These are phyloP conservation scores for Moelleriella libera DNA, from an alignment of 2,329 filamentous ascomycete genomes.

Conservation along the genomic window DNA sequence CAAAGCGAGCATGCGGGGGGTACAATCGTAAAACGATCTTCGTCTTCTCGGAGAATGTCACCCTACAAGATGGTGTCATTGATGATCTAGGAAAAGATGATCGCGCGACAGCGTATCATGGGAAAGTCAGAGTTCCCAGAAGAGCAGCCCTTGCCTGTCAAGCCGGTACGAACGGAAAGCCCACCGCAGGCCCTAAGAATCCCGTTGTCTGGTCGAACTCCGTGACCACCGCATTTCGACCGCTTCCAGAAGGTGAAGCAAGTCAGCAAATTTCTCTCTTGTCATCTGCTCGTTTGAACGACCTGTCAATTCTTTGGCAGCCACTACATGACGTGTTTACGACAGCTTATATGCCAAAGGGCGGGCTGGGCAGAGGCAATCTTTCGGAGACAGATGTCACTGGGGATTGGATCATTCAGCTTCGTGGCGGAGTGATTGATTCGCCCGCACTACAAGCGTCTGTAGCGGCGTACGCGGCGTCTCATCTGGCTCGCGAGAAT, in stretches of 20 bases:
- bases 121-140: neutral
- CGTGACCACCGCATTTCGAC: neutral
- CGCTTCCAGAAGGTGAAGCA: neutral
- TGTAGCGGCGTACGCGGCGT: constrained; percentile 2
- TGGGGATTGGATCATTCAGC: constrained; percentile 4
- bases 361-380: neutral
- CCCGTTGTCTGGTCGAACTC: neutral
- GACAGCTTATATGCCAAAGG: constrained; percentile 2
- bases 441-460: constrained; percentile 3
- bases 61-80: neutral
- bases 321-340: constrained; percentile 4
- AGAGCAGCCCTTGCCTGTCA: neutral
- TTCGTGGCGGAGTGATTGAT: neutral
- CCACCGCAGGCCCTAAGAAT: no score
- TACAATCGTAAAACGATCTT: constrained; percentile 3
- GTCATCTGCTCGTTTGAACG: neutral
- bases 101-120: constrained; percentile 1
- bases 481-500: constrained; percentile 2
- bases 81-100: neutral
- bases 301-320: constrained; percentile 2
- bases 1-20: constrained; percentile 4
- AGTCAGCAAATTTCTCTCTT: neutral
- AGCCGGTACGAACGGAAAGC: neutral
- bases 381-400: neutral
- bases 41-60: constrained; percentile 6